Base-by-base conservation (phyloP, 2,329 filamentous ascomycete species). In the Ceratocystis huliohia region DNA sequence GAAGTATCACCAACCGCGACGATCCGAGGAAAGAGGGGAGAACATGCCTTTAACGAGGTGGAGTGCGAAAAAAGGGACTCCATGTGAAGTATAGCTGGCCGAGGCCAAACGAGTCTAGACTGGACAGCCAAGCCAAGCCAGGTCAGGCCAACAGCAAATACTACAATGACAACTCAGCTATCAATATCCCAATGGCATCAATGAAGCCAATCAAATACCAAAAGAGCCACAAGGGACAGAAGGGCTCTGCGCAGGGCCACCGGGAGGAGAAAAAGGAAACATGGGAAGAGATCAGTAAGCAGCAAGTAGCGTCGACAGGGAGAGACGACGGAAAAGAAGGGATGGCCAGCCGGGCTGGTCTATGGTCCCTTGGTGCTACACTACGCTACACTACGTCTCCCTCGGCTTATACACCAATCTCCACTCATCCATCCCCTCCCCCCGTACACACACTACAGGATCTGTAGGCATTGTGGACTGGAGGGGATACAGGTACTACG, bases 321-420 rank as follows among this genome's bases (percentile, higher is more conserved):
- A 59, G 56, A 13, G 20, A 28, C 15, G 28, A 3, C 48, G 25
- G 37, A 37, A 8, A 13, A 37, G 17, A 33, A 59, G 56, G 56
- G 56, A 59, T 59, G 53, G 53, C 10, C 28, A 59, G 28, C 25
- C 7, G 25, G 20, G 6, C 13, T 25, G 48, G 2, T 50, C 7
- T 25, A 25, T 59, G 17, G 17, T 8, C 33, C 56, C 56, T 37
- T 59, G 56, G 56, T 59, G 25, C 56, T 25, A 59, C 56, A 59
- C 28, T n/a, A 59, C 56, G 13, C 28, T n/a, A 30, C 56, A 59
- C 56, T n/a, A 37, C 25, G n/a, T n/a, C 28, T 59, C 56, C 25
- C 56, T 59, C 56, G 17, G 37, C 56, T 53, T 53, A 53, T 25
- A 53, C 48, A 22, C 48, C 48, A 53, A 53, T 53, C 20, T 53